A percentile compares a stretch with the other conserved stretches of the same genome.
Conservation (phyloP, 2,329 filamentous ascomycete species). For the Scytalidium sp. region DNA sequence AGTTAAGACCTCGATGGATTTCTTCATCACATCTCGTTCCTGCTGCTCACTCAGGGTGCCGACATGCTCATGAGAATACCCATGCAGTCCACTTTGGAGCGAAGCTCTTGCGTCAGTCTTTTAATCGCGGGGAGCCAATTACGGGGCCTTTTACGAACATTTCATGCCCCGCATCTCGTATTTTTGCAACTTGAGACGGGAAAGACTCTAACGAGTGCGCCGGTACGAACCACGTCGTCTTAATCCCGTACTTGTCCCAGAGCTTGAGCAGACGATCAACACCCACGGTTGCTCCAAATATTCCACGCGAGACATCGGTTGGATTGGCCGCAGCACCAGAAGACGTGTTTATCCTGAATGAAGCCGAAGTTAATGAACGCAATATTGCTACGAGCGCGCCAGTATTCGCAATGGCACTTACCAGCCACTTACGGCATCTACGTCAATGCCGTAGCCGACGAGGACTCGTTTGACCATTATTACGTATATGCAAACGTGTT, state of each 20-base stretch:
- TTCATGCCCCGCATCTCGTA: conserved; percentile 38
- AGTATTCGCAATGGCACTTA: conserved; percentile 7
- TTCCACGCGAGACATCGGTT: conserved; percentile 19
- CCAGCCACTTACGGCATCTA: conserved; percentile 36
- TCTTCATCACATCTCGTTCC: conserved; percentile 45
- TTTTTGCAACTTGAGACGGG: conserved; percentile 24
- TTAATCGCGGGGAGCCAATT: not conserved
- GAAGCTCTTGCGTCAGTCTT: not conserved
- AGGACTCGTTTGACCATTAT: conserved; percentile 32
- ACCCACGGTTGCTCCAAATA: conserved; percentile 22
- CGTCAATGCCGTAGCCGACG: conserved; percentile 37
- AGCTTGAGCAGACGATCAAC: conserved; percentile 32
- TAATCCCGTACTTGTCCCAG: conserved; percentile 37
- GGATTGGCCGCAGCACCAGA: conserved; percentile 33
- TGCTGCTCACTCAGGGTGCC: conserved; percentile 38
- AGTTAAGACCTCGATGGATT: conserved; percentile 43
- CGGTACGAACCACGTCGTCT: conserved; percentile 38
- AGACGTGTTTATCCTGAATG: conserved; percentile 36
- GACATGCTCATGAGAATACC: conserved; percentile 38
- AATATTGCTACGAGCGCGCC: not conserved
- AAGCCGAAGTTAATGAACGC: not conserved
- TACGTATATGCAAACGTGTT: no score
- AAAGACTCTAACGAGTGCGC: conserved; percentile 28
- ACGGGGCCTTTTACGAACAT: conserved; percentile 19
- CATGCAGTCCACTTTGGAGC: conserved; percentile 31